A percentile compares a stretch with the other conserved stretches of the same genome.
Evolutionary conservation across 164 flowering plant species (phyloP).

Genomic region (Euptelea pleiosperma): DNA sequence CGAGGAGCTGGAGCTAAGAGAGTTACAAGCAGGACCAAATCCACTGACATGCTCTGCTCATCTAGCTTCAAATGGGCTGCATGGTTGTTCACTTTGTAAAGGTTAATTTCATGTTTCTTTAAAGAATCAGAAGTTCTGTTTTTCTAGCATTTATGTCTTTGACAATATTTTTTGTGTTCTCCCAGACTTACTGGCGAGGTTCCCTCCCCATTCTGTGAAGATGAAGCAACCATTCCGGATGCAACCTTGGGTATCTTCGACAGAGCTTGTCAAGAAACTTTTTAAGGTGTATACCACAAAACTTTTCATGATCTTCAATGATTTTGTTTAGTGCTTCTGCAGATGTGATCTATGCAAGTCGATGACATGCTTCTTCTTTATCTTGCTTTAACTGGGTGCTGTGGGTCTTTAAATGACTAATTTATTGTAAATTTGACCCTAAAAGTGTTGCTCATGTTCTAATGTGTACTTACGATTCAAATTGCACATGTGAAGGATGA

Average conservation of each 20-base stretch:
- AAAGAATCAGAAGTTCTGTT: neutral
- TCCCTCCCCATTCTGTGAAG: conserved; percentile 80
- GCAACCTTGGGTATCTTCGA: conserved; percentile 87
- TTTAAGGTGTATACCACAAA: conserved; percentile 59
- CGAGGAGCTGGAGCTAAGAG: conserved; percentile 87
- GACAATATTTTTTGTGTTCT: conserved; percentile 16
- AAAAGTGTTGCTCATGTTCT: no score
- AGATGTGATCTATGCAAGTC: neutral
- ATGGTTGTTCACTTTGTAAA: conserved; percentile 85
- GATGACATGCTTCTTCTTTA: no score
- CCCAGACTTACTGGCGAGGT: conserved; percentile 75
- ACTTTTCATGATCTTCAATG: neutral
- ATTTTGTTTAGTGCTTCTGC: neutral
- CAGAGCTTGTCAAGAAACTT: conserved; percentile 69
- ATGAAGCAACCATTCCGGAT: conserved; percentile 73
- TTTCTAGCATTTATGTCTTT: conserved; percentile 1
- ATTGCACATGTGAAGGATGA: no score
- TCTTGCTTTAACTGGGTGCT: no score
- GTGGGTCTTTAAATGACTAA: no score
- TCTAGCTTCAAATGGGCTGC: conserved; percentile 39
- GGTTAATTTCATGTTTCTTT: conserved; percentile 32
- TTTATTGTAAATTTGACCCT: no score
- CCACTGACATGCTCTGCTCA: conserved; percentile 64
- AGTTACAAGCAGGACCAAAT: conserved; percentile 64
- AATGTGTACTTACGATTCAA: no score